phyloP scores from a whole-genome alignment of 2,329 filamentous ascomycete species.

The Cytospora schulzeri region DNA sequence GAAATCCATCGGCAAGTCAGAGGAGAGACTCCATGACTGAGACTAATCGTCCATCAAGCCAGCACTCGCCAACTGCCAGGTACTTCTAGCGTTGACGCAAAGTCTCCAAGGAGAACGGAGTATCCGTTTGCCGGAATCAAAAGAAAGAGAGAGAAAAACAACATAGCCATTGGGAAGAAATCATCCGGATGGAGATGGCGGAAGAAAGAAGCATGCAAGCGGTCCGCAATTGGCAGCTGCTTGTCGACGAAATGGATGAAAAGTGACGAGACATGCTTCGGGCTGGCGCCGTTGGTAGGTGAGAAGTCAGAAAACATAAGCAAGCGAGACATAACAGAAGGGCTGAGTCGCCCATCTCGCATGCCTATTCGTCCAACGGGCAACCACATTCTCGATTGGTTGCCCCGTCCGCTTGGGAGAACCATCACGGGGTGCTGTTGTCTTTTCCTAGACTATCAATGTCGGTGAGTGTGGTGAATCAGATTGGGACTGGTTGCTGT shows the following conservation, averaged over 20 bases:
- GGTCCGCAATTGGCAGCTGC: neutral
- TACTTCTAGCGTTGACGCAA: slow-evolving; percentile 9
- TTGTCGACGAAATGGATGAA: neutral
- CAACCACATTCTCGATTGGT: neutral
- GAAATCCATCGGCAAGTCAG: neutral
- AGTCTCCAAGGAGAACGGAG: neutral
- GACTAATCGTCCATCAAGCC: neutral
- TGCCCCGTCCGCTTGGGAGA: neutral
- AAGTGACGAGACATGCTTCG: neutral
- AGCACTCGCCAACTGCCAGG: slow-evolving; percentile 7
- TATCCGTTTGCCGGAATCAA: slow-evolving; percentile 3
- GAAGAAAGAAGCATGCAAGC: neutral
- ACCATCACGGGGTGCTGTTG: neutral
- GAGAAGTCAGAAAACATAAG: neutral
- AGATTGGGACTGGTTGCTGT: neutral
- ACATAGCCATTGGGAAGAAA: neutral
- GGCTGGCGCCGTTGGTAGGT: neutral
- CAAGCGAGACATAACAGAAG: neutral
- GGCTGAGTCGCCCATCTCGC: neutral
- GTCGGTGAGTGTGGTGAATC: neutral
- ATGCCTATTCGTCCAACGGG: neutral
- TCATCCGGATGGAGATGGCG: neutral
- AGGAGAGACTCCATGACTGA: neutral
- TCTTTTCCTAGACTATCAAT: neutral
- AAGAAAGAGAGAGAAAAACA: no score